Conservation (phyloP, 2,329 filamentous ascomycete species). For the Sporothrix phasma region DNA sequence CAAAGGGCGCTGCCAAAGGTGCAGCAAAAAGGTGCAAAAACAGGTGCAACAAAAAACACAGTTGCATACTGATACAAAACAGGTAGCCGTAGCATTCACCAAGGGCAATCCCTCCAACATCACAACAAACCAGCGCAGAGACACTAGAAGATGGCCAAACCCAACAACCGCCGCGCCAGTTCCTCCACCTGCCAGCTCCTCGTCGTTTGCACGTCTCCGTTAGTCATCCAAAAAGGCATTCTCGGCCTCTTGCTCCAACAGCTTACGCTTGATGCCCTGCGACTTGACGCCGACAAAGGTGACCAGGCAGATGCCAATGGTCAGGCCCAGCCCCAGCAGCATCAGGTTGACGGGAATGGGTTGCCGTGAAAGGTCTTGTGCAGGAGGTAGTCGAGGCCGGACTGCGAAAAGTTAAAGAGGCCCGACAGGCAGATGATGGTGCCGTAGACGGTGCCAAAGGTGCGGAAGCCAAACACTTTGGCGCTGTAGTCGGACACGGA, state of each 20-base stretch:
- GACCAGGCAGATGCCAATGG: conserved; percentile 57
- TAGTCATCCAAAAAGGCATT: conserved; percentile 19
- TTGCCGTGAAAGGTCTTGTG: conserved; percentile 61
- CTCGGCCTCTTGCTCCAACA: conserved; percentile 26
- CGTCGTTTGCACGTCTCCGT: neutral
- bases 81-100: too few relatives aligned
- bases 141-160: too few relatives aligned
- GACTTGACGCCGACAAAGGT: conserved; percentile 47
- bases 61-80: too few relatives aligned
- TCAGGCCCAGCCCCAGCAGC: conserved; percentile 50
- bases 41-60: neutral
- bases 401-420: conserved; percentile 74
- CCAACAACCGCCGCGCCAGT: too few relatives aligned
- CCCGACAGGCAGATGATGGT: conserved; percentile 80
- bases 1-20: too few relatives aligned
- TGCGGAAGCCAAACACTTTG: conserved; percentile 86
- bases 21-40: neutral
- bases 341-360: conserved; percentile 69
- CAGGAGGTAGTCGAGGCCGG: conserved; percentile 67
- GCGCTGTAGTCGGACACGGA: conserved; percentile 81
- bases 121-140: too few relatives aligned
- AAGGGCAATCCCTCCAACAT: too few relatives aligned
- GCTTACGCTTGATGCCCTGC: conserved; percentile 27
- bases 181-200: too few relatives aligned
- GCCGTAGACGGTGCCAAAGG: conserved; percentile 90